Evolutionary conservation across 2,329 filamentous ascomycete genomes (phyloP), one percentile per base, ranked within the genome.

Genomic region (Claviceps sp.): DNA sequence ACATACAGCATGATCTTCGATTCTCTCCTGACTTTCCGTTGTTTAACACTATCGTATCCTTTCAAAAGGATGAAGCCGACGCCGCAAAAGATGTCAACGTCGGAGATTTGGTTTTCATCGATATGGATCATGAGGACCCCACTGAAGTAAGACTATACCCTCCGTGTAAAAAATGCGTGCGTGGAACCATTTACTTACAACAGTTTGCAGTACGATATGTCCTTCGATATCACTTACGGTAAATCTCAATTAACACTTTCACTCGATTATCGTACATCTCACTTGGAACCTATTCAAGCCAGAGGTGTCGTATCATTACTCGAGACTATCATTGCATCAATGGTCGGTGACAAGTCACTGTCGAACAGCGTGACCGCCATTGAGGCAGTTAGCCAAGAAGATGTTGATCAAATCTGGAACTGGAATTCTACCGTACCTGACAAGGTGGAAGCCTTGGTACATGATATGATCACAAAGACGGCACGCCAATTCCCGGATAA

Each of bases 1-100:
- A 70, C 45, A 71, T 75, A 14, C 72, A 74, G 52, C 64, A 64
- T 41, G 60, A 60, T 11, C 50, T 67, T 4, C 56, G 1, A 48
- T 55, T 6, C 59, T 54, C 2, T 53, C 50, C 2, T 44, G 51
- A 10, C 43, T 50, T 2, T 17, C 44, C 43, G 13, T n/a, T 67
- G 10, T 68, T 68, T 54, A 67, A 68, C 52, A 66, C 60, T 1
- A 57, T 62, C 1, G 57, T 68, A 5, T 66, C 65, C 0, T 62
- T 65, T 44, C 64, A 66, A 34, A 47, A 50, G 57, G 58, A 43
- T 8, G 50, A 48, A 8, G 43, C 34, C 7, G 38, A 51, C n/a
- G 24, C 22, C 2, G 44, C 38, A 51, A 22, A 37, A 2, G 37
- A 47, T 22, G n/a, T 42, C 7, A 37, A 17, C 14, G 8, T 47